Evolutionary conservation across 495 filamentous ascomycete species (phyloP).

Genomic region (Penicillium odoratum): DNA sequence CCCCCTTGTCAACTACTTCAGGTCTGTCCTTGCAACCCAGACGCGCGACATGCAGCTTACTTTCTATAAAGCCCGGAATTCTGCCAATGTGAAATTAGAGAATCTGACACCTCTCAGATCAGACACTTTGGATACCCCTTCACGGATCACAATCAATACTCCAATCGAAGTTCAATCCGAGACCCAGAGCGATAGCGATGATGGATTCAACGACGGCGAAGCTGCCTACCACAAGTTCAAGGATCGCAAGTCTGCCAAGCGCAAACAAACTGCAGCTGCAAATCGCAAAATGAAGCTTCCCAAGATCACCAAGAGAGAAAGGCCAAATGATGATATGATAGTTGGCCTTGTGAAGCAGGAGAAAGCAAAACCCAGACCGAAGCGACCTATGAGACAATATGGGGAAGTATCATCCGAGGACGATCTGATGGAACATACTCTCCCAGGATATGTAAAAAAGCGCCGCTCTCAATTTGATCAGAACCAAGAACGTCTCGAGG

Average conservation of each 20-base stretch:
- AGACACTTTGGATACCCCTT: slow-evolving; percentile 10
- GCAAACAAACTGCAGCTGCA: slow-evolving; percentile 51
- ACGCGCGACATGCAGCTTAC: slow-evolving; percentile 22
- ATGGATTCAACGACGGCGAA: slow-evolving; percentile 48
- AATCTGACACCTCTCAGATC: slow-evolving; percentile 8
- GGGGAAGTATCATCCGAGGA: slow-evolving; percentile 51
- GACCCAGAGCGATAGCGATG: slow-evolving; percentile 31
- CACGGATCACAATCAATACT: slow-evolving; percentile 18
- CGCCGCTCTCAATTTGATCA: slow-evolving; percentile 54
- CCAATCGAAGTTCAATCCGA: slow-evolving; percentile 18
- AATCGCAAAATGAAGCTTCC: slow-evolving; percentile 46
- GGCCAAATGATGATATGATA: slow-evolving; percentile 18
- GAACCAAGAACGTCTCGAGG: slow-evolving; percentile 55
- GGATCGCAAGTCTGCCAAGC: slow-evolving; percentile 54
- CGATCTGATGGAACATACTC: slow-evolving; percentile 56
- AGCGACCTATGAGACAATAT: slow-evolving; percentile 32
- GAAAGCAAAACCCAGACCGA: slow-evolving; percentile 16
- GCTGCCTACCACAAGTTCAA: slow-evolving; percentile 60
- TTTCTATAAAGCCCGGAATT: slow-evolving; percentile 5
- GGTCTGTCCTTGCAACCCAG: slow-evolving; percentile 18
- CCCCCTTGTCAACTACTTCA: background rate
- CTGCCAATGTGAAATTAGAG: background rate
- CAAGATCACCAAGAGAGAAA: slow-evolving; percentile 22
- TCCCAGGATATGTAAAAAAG: slow-evolving; percentile 58
- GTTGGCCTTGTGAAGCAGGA: slow-evolving; percentile 33